Evolutionary conservation across 202 grass and related monocot genomes (phyloP).

Genomic region (Schoenoplectus tabernaemontani): DNA sequence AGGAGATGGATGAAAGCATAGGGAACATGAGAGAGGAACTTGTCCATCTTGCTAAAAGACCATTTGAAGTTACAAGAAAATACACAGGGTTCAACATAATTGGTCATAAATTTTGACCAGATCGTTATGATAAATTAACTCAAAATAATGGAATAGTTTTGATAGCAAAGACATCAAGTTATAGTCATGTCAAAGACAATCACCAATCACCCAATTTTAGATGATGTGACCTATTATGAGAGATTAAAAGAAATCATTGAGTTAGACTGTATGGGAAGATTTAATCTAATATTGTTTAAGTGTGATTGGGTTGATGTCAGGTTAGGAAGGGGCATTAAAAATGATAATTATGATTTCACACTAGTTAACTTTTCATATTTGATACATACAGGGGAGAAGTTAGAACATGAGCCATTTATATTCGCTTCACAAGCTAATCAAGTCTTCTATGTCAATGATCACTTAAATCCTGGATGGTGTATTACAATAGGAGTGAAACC

Average conservation of each 20-base stretch:
- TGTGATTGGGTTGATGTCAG: conserved; percentile 7
- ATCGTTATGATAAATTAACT: no score
- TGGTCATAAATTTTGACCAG: no score
- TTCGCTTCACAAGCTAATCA: background rate
- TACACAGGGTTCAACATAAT: no score
- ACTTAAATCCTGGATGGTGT: background rate
- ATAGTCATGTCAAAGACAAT: no score
- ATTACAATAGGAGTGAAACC: background rate
- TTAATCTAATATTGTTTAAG: background rate
- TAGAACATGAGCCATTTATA: background rate
- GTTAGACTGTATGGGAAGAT: background rate
- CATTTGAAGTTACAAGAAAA: no score
- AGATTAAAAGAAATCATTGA: background rate
- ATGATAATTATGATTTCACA: conserved; percentile 19
- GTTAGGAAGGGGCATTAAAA: background rate
- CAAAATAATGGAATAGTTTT: no score
- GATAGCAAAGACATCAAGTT: no score
- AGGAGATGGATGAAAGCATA: no score
- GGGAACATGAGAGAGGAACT: no score
- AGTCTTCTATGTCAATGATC: background rate
- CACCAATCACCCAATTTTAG: background rate
- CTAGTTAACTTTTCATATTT: background rate
- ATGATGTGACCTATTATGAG: conserved; percentile 19
- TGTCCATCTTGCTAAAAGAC: no score
- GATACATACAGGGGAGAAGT: background rate